phyloP scores from a whole-genome alignment of 352 stramenopile genomes.

The Phytopythium boreale region DNA sequence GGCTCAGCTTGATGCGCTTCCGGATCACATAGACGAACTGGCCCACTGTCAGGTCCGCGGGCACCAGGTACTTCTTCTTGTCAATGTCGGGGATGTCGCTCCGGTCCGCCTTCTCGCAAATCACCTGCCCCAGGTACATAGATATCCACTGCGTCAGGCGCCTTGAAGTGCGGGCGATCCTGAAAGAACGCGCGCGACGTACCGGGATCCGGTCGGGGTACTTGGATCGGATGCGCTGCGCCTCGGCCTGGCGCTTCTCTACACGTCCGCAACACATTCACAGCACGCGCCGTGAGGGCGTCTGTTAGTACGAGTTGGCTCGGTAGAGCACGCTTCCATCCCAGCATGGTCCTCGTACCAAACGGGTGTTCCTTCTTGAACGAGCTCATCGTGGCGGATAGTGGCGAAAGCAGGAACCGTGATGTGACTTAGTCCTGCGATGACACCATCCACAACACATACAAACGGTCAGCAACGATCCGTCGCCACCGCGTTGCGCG shows the following conservation, averaged over 20 bases:
- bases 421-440: not conserved
- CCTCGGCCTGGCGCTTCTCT: slow-evolving; percentile 98
- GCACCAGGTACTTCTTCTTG: slow-evolving; percentile 99
- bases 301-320: not conserved
- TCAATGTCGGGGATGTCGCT: slow-evolving; percentile 99
- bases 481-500: not conserved
- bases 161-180: not conserved
- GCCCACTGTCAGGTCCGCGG: slow-evolving; percentile 95
- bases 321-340: not conserved
- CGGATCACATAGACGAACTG: slow-evolving; percentile 99
- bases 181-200: slow-evolving; percentile 8
- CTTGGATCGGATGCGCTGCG: slow-evolving; percentile 97
- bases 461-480: not conserved
- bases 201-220: slow-evolving; percentile 98
- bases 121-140: slow-evolving; percentile 63
- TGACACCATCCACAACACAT: not conserved
- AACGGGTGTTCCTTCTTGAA: slow-evolving; percentile 92
- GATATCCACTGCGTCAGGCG: not conserved
- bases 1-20: slow-evolving; percentile 98
- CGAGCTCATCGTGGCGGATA: slow-evolving; percentile 62
- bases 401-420: not conserved
- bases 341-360: slow-evolving; percentile 34
- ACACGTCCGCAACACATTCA: not conserved
- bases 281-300: not conserved
- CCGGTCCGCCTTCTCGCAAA: slow-evolving; percentile 94